Percentiles rank a stretch among this genome's conserved stretches.
Evolutionary conservation across 75 land plant species (phyloP).

Genomic region (Cupressus sempervirens): DNA sequence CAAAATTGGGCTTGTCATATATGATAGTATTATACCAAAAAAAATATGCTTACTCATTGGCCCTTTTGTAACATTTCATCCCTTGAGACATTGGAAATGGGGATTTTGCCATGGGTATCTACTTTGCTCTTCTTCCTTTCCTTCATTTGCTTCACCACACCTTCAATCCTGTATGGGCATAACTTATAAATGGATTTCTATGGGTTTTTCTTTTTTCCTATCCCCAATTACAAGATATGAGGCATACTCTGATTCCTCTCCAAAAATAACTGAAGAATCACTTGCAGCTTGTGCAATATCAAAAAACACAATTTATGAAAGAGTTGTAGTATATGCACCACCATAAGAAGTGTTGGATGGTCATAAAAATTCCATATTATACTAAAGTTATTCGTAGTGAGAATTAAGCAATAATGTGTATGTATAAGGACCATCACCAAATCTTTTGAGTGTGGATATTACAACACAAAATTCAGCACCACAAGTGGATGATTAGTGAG

Average conservation of each 20-base stretch:
- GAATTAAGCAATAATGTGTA: conserved; percentile 75
- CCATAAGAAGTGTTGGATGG: conserved; percentile 70
- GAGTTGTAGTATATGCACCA: conserved; percentile 71
- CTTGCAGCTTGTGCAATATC: conserved; percentile 80
- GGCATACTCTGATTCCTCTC: conserved; percentile 76
- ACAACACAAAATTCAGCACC: conserved; percentile 79
- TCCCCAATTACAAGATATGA: conserved; percentile 95
- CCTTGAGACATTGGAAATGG: too few species aligned
- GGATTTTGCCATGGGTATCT: too few species aligned
- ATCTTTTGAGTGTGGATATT: conserved; percentile 71
- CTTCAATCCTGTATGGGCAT: too few species aligned
- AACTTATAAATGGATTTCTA: too few species aligned
- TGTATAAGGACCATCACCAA: conserved; percentile 87
- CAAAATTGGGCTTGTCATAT: too few species aligned
- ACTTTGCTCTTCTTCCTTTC: too few species aligned
- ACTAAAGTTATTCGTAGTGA: conserved; percentile 60
- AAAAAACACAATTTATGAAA: conserved; percentile 84
- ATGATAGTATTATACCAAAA: too few species aligned
- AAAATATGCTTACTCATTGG: too few species aligned
- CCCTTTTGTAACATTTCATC: too few species aligned
- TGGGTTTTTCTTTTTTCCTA: conserved; percentile 56
- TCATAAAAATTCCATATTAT: conserved; percentile 52
- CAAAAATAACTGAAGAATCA: too few species aligned
- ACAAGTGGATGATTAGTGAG: conserved; percentile 69
- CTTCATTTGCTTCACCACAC: too few species aligned